Evolutionary conservation across 2,329 filamentous ascomycete species (phyloP), one percentile per base, ranked within the genome.

Genomic region (Cladorrhinum sp.): DNA sequence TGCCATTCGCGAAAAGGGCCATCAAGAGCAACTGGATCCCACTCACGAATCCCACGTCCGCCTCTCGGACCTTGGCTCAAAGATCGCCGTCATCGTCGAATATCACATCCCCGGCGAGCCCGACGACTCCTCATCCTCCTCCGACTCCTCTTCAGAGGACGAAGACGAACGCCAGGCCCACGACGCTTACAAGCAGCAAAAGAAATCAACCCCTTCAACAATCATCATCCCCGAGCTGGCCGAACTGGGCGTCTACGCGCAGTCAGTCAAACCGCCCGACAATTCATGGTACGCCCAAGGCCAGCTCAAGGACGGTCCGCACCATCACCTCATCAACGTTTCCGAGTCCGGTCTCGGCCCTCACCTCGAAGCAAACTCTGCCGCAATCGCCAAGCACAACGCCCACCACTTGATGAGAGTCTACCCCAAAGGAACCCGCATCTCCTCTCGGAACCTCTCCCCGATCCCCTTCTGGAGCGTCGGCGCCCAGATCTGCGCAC

Each of bases 281-380:
- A 83, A 86, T 67, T 86, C 85, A 0, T 90, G 87, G 87, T 88
- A 81, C 69, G 68, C 74, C 2, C 77, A 74, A 18, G 77, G 75
- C 2, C 65, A 73, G 16, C 72, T 82, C 24, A 69, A 78, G 69
- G 84, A 88, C 59, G 82, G 79, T 0, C 86, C 85, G 30, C 84
- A 86, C 63, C 82, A 88, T 68, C 86, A 87, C 60, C 80, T 88
- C 64, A 86, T 88, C 79, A 90, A 90, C 68, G 80, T 90, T 2
- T 89, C 86, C 1, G 87, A 90, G 71, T 81, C 80, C 1, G 84
- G 83, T 0, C 75, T 89, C 0, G 73, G 76, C 2, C 69, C 75
- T 1, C 78, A 85, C 58, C 74, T 89, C 12, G 18, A 52, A 1
- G 76, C 74, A 51, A 48, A 48, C 36, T 30, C 36, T 5, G 68